A percentile compares a stretch with the other conserved stretches of the same genome.
Conservation (phyloP, 2,329 filamentous ascomycete genomes). For the Fusarium coffeatum region DNA sequence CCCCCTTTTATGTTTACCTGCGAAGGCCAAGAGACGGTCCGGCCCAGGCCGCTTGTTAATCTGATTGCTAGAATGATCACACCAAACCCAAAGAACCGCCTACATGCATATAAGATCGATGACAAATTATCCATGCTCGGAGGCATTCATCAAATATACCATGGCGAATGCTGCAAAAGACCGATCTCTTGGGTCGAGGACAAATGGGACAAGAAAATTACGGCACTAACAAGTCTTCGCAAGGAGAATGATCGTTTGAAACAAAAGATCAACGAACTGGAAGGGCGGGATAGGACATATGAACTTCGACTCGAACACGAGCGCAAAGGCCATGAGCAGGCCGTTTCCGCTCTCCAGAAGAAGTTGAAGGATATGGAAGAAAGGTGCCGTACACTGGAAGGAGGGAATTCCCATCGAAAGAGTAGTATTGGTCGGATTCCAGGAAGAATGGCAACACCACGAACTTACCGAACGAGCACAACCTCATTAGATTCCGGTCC, state of each 20-base stretch:
- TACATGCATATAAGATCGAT: constrained; percentile 53
- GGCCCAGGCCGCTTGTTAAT: constrained; percentile 55
- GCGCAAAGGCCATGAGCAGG: constrained; percentile 50
- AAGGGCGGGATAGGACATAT: constrained; percentile 56
- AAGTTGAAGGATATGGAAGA: constrained; percentile 53
- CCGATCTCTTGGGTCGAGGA: constrained; percentile 52
- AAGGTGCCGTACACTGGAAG: constrained; percentile 48
- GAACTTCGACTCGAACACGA: constrained; percentile 54
- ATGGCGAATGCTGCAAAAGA: constrained; percentile 59
- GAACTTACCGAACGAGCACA: constrained; percentile 30
- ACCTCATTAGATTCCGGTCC: constrained; percentile 23
- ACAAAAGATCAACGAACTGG: constrained; percentile 51
- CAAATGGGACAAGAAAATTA: constrained; percentile 53
- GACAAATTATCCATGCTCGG: constrained; percentile 58
- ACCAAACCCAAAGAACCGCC: constrained; percentile 48
- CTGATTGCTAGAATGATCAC: constrained; percentile 54
- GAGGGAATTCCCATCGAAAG: constrained; percentile 40
- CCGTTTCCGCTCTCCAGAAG: constrained; percentile 49
- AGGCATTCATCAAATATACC: constrained; percentile 61
- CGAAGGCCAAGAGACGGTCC: constrained; percentile 53
- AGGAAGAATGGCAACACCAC: constrained; percentile 33
- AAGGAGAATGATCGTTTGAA: constrained; percentile 50
- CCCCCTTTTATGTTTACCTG: constrained; percentile 54
- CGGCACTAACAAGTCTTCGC: constrained; percentile 45
- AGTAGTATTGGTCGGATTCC: constrained; percentile 34